A percentile compares a stretch with the other conserved stretches of the same genome.
These are phyloP conservation scores for Geranium incanum DNA, from an alignment of 441 rosid species.

Conservation along the genomic window DNA sequence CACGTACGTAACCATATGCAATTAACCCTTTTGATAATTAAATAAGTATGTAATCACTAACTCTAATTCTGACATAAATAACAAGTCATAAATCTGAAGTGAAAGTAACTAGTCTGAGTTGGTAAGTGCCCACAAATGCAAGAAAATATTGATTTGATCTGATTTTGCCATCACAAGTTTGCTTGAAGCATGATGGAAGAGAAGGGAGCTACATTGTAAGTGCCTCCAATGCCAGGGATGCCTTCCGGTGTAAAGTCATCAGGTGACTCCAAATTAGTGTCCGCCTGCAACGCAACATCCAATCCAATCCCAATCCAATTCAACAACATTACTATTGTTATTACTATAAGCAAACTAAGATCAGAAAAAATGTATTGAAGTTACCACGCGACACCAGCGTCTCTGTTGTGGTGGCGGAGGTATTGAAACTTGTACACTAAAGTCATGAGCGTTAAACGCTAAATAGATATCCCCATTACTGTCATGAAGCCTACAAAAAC, in stretches of 20 bases:
- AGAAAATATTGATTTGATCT: too few relatives aligned
- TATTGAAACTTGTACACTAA: constrained; percentile 49
- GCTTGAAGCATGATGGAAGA: constrained; percentile 71
- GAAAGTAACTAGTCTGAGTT: too few relatives aligned
- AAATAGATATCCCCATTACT: constrained; percentile 47
- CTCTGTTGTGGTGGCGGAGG: constrained; percentile 50
- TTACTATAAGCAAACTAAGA: not conserved
- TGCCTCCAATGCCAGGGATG: constrained; percentile 44
- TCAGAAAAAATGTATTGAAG: not conserved
- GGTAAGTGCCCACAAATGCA: too few relatives aligned
- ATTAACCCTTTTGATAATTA: too few relatives aligned
- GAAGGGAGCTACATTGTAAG: constrained; percentile 57
- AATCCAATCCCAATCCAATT: too few relatives aligned
- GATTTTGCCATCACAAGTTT: constrained; percentile 23
- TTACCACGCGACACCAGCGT: constrained; percentile 76
- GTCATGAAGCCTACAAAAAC: constrained; percentile 62
- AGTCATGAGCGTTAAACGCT: constrained; percentile 76
- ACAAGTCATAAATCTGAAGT: too few relatives aligned
- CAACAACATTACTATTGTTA: too few relatives aligned
- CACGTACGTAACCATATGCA: too few relatives aligned
- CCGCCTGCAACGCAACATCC: constrained; percentile 44
- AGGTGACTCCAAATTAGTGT: constrained; percentile 67
- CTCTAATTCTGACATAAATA: too few relatives aligned
- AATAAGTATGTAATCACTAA: too few relatives aligned
- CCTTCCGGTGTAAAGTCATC: constrained; percentile 56